Base-by-base conservation (phyloP, 352 stramenopile genomes). In the Globisporangium splendens region DNA sequence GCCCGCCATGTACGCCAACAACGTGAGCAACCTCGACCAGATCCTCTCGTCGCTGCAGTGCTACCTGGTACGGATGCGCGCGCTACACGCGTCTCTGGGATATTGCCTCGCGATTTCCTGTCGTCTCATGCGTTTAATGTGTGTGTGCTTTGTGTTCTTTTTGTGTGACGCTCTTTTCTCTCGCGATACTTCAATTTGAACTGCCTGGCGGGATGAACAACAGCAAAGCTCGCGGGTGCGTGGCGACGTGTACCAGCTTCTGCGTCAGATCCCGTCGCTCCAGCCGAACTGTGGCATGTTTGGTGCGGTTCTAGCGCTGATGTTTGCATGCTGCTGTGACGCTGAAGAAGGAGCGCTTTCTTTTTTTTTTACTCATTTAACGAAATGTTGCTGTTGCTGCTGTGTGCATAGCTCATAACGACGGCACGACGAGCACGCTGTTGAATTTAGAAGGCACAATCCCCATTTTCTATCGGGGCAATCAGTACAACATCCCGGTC, bases 401-500 rank as follows among this genome's bases (percentile, higher is more conserved):
- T 31, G 24, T 5, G 24, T 22, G 13, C 33, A 44, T 51, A 93
- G 84, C 86, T 22, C 83, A 95, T 44, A 95, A 95, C 54, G 86
- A 95, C 67, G 86, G 86, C 43, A 88, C 80, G 3, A 94, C 84
- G 7, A 94, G 86, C 55, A 95, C 81, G 51, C 61, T 93, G 59
- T 68, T 95, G 33, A 86, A 92, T 57, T 69, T 95, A 8, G 80
- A 88, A 44, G 88, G 88, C 46, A 96, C 88, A n/a, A 95, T 96
- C 66, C 86, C 87, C 12, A 96, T 96, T 59, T 95, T 94, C 67
- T 96, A 96, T 58, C 66, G 84, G 8, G 68, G 79, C 48, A 94
- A 89, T 58, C 87, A 96, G 63, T 96, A 96, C 77, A 96, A 96
- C 55, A 96, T 96, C 61, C 88, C 88, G 0, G 78, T 96, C 38